A percentile compares a stretch with the other conserved stretches of the same genome.
Conservation (phyloP, 2,329 filamentous ascomycete species). For the Pleoardoris graminearum region DNA sequence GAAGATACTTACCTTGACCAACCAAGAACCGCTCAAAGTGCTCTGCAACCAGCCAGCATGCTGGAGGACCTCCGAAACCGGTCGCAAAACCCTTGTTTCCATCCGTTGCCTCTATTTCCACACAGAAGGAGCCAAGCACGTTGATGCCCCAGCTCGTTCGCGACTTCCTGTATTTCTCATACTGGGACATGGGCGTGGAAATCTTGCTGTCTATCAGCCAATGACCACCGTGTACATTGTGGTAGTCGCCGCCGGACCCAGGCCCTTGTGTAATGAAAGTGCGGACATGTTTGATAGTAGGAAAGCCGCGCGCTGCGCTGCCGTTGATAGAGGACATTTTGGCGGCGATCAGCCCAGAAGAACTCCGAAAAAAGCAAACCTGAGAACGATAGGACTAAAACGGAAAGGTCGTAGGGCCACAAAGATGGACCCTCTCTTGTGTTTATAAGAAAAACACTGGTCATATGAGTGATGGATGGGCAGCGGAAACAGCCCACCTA, state of each 20-base stretch:
- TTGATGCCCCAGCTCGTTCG: conserved; percentile 96
- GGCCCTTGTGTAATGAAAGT: conserved; percentile 73
- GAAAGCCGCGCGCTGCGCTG: conserved; percentile 59
- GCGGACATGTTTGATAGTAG: conserved; percentile 73
- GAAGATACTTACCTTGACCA: conserved; percentile 62
- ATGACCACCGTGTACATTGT: conserved; percentile 76
- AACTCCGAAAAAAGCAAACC: not conserved
- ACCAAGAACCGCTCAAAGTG: conserved; percentile 93
- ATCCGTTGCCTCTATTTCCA: conserved; percentile 86
- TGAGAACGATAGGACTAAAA: conserved; percentile 8
- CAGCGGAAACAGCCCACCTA: conserved; percentile 18
- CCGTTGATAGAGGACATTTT: conserved; percentile 31
- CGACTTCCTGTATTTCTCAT: conserved; percentile 84
- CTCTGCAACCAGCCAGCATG: conserved; percentile 90
- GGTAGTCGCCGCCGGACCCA: conserved; percentile 75
- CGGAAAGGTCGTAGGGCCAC: conserved; percentile 23
- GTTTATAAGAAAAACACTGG: conserved; percentile 26
- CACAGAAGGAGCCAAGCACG: conserved; percentile 86
- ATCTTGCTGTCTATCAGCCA: conserved; percentile 93
- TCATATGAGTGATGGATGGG: conserved; percentile 15
- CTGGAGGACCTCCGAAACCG: conserved; percentile 89
- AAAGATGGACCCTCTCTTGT: conserved; percentile 14
- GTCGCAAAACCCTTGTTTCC: conserved; percentile 94
- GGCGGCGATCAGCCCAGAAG: not conserved
- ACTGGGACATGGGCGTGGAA: conserved; percentile 87